Base-by-base conservation (phyloP, 208 protist species). In the Leptomonas pyrrhocoris region DNA sequence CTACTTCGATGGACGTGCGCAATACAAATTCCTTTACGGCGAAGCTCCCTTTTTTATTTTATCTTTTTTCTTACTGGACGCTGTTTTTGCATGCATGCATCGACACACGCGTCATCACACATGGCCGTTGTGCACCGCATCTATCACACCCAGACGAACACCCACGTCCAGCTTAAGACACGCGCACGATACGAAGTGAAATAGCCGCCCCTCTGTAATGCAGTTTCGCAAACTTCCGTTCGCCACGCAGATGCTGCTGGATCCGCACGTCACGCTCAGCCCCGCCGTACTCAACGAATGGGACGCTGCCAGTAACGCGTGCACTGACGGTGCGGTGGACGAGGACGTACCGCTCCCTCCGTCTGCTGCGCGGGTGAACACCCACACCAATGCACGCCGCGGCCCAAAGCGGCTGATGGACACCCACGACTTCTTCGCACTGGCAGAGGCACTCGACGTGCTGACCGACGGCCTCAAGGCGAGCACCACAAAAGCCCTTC, bases 401-500 rank as follows among this genome's bases (percentile, higher is more conserved):
- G 40, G 65, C 11, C 18, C 25, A 16, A 63, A 49, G 38, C 71
- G 55, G 49, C 45, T 58, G 34, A 43, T 68, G 56, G 63, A 69
- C 62, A 77, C 68, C 15, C 83, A 84, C 21, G 77, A 89, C 53
- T 93, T 93, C 34, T 86, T 90, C 53, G 49, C 56, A 0, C 36
- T 93, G 2, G 76, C 84, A 12, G 73, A 74, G 21, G 80, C 86
- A 34, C 73, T 90, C 23, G 88, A 88, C 42, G 66, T 67, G 6
- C 55, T 87, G 5, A 77, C 62, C 8, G 61, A 42, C 21, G 78
- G 74, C 30, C 53, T 87, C 13, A 49, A 65, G 27, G 53, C 27
- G 11, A 46, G 46, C 34, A 42, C 18, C 9, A 7, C 30, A 19
- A 15, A 36, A 2, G 50, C 1, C 28, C 27, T 1, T 43, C 50